Percentiles rank a stretch among this genome's conserved stretches.
These are phyloP conservation scores for Cercospora nicotianae DNA, from an alignment of 2,329 filamentous ascomycete species.

Conservation along the genomic window DNA sequence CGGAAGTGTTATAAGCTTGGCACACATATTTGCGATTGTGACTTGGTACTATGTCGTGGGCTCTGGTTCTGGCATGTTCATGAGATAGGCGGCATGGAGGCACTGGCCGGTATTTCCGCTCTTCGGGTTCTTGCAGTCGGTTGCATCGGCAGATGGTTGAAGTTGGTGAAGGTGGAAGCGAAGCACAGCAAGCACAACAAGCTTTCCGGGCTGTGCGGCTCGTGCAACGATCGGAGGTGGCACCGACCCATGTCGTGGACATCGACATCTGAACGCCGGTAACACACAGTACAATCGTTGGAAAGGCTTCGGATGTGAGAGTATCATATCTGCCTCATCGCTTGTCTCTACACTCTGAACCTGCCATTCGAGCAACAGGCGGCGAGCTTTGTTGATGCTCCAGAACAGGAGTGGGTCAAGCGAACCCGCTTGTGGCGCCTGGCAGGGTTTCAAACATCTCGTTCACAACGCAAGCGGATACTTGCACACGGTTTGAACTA, in stretches of 20 bases:
- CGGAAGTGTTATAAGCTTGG: no score
- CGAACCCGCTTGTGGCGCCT: neutral
- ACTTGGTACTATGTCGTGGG: neutral
- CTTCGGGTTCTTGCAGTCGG: neutral
- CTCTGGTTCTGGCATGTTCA: neutral
- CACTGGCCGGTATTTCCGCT: neutral
- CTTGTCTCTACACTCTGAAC: neutral
- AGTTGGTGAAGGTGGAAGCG: neutral
- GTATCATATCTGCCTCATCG: neutral
- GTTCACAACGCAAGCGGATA: neutral
- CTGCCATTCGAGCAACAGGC: neutral
- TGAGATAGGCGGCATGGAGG: neutral
- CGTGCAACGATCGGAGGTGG: neutral
- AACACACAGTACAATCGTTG: neutral
- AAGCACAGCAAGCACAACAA: slow-evolving; percentile 1
- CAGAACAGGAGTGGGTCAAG: neutral
- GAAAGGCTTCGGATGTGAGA: neutral
- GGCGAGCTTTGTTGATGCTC: neutral
- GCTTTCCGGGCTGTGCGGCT: neutral
- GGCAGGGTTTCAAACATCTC: neutral
- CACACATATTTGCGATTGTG: neutral
- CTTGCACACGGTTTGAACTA: neutral
- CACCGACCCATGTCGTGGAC: neutral
- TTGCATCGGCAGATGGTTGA: neutral
- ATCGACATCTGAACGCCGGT: neutral